Conservation (phyloP, 345 rosid genomes). For the Cardamine resedifolia region DNA sequence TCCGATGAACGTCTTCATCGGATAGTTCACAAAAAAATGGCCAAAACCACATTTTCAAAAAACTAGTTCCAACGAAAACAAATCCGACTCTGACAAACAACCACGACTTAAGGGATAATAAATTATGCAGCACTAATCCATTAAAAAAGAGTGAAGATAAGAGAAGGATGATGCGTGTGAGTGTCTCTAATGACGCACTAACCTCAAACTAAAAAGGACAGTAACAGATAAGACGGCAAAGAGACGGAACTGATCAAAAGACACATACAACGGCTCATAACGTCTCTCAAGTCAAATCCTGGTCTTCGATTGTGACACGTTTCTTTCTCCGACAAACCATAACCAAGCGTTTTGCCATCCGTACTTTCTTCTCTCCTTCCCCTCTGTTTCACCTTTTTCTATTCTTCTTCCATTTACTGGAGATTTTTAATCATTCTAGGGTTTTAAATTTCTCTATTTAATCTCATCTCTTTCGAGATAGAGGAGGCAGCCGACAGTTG, state of each 20-base stretch:
- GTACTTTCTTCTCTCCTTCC: constrained; percentile 18
- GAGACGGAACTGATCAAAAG: constrained; percentile 21
- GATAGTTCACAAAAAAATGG: no score
- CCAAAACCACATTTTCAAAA: no score
- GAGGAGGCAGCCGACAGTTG: constrained; percentile 9
- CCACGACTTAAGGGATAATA: not conserved
- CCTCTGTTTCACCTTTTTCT: constrained; percentile 1
- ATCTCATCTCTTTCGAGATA: not conserved
- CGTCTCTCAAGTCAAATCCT: constrained; percentile 16
- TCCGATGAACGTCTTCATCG: no score
- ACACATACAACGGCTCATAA: constrained; percentile 35
- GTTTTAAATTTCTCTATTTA: not conserved
- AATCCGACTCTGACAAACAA: not conserved
- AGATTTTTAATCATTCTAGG: constrained; percentile 2
- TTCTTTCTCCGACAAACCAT: constrained; percentile 35
- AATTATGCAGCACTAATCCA: not conserved
- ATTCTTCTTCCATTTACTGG: not conserved
- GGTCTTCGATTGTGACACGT: constrained; percentile 30
- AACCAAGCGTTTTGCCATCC: constrained; percentile 35
- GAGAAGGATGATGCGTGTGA: constrained; percentile 5
- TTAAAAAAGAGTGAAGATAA: not conserved
- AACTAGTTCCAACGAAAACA: no score
- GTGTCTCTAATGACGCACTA: constrained; percentile 6
- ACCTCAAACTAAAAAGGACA: not conserved
- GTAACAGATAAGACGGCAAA: constrained; percentile 28